Conservation (phyloP, 1,284 basidiomycete genomes). For the Irpex rosettiformis region DNA sequence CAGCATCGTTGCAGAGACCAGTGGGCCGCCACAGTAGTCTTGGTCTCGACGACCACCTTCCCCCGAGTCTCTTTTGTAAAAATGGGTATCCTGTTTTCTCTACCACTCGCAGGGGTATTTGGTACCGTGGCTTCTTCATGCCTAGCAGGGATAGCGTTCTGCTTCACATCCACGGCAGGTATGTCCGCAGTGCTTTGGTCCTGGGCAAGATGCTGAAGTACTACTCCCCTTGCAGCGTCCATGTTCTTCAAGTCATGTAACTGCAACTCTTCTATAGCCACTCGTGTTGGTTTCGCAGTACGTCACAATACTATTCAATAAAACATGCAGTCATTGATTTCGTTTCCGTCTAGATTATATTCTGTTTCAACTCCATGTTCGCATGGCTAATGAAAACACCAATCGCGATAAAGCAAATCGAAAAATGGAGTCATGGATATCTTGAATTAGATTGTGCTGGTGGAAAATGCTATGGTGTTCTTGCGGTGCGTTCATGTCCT, state of each 20-base stretch:
- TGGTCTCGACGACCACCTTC: background rate
- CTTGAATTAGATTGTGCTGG: slow-evolving; percentile 96
- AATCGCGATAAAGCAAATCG: slow-evolving; percentile 82
- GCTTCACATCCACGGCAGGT: slow-evolving; percentile 83
- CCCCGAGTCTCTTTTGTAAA: slow-evolving; percentile 5
- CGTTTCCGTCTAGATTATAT: slow-evolving; percentile 74
- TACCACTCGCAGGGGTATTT: slow-evolving; percentile 81
- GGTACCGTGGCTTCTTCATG: slow-evolving; percentile 79
- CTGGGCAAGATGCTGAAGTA: background rate
- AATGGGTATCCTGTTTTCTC: slow-evolving; percentile 83
- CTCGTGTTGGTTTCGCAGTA: slow-evolving; percentile 94
- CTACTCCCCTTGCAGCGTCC: slow-evolving; percentile 54
- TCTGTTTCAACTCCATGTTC: slow-evolving; percentile 92
- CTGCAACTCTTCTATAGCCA: slow-evolving; percentile 98
- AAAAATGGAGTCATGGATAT: slow-evolving; percentile 94
- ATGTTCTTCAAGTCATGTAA: slow-evolving; percentile 99
- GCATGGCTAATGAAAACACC: slow-evolving; percentile 97
- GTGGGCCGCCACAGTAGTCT: background rate
- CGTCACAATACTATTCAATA: slow-evolving; percentile 24
- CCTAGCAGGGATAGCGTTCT: slow-evolving; percentile 78
- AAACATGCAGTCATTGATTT: background rate
- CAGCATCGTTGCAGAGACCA: background rate
- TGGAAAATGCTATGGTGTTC: slow-evolving; percentile 93
- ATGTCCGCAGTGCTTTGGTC: slow-evolving; percentile 16
- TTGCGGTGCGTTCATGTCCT: slow-evolving; percentile 66